Evolutionary conservation across 2,329 filamentous ascomycete genomes (phyloP).

Genomic region (Ophiostoma sp.): DNA sequence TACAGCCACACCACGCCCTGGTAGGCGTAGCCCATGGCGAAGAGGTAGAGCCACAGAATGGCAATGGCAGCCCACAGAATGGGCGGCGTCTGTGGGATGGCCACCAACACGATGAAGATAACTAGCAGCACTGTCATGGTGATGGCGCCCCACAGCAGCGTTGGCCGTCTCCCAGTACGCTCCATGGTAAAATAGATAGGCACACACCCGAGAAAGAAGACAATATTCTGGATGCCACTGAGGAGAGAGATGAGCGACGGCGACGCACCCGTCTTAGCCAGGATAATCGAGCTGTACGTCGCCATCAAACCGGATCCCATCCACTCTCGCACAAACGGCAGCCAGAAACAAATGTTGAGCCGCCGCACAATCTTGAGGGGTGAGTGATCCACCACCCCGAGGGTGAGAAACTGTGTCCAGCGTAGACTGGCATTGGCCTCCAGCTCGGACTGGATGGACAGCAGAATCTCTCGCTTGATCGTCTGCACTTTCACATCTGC

Average conservation of each 20-base stretch:
- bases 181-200: conserved; percentile 9
- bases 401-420: conserved; percentile 8
- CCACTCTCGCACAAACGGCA: conserved; percentile 13
- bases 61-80: not conserved
- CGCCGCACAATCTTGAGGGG: not conserved
- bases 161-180: not conserved
- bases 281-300: conserved; percentile 6
- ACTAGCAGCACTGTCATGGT: not conserved
- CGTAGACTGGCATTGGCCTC: conserved; percentile 3
- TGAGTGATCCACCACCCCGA: not conserved
- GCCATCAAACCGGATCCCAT: conserved; percentile 4
- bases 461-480: not conserved
- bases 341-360: not conserved
- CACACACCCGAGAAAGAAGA: not conserved
- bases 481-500: not conserved
- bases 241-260: not conserved
- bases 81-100: not conserved
- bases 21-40: conserved; percentile 10
- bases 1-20: conserved; percentile 11
- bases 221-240: not conserved
- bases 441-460: conserved; percentile 9
- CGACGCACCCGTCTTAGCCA: not conserved
- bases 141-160: not conserved
- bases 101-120: conserved; percentile 11
- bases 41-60: not conserved